These are phyloP conservation scores for Akanthomyces uredinophilus DNA, from an alignment of 2,329 filamentous ascomycete genomes.

Conservation along the genomic window DNA sequence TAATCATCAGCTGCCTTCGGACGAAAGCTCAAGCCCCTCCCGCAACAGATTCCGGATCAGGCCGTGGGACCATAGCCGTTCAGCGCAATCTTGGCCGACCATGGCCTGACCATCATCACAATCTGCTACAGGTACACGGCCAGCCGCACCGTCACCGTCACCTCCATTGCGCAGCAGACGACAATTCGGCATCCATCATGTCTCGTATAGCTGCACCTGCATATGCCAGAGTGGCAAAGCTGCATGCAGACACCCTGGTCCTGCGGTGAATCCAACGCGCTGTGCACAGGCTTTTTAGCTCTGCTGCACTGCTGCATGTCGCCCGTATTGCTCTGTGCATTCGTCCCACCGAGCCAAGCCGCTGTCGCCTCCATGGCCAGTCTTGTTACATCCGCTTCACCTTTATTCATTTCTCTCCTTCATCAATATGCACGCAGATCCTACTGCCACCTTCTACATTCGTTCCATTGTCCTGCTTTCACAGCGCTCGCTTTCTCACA, in stretches of 20 bases:
- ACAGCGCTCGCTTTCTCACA: background rate
- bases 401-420: background rate
- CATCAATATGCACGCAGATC: background rate
- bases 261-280: too few relatives aligned
- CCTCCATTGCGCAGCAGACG: background rate
- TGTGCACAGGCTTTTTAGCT: background rate
- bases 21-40: background rate
- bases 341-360: background rate
- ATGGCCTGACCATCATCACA: background rate
- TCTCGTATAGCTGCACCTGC: background rate
- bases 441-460: background rate
- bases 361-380: background rate
- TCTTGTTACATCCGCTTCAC: background rate
- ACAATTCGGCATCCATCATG: background rate
- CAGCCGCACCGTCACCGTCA: background rate
- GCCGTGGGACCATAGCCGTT: background rate
- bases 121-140: too few relatives aligned
- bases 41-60: background rate
- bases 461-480: background rate
- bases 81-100: background rate
- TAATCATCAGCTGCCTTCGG: background rate
- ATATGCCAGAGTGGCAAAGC: background rate
- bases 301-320: background rate
- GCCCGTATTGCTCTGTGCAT: background rate
- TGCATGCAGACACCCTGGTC: too few relatives aligned